phyloP scores from a whole-genome alignment of 208 protist species.

The Trichomonas gallinae region DNA sequence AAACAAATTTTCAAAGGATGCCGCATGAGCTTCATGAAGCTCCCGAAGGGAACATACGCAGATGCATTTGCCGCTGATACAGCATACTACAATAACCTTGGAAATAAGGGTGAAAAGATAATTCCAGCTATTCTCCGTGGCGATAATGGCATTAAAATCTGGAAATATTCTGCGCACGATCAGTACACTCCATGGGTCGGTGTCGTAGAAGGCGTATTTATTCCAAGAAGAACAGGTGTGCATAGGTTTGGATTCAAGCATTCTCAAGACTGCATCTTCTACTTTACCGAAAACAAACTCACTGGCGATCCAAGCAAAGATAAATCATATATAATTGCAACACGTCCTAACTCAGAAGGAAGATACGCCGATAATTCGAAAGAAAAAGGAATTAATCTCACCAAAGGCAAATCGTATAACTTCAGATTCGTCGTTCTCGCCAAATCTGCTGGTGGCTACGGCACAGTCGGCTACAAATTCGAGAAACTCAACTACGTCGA shows the following conservation, averaged over 20 bases:
- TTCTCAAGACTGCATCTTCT: not conserved
- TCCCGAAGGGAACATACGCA: not conserved
- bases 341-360: not conserved
- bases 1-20: not conserved
- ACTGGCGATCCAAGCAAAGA: not conserved
- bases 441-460: not conserved
- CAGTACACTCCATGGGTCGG: not conserved
- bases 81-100: not conserved
- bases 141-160: not conserved
- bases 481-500: not conserved
- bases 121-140: not conserved
- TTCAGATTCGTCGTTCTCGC: not conserved
- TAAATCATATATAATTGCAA: not conserved
- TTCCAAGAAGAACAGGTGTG: not conserved
- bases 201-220: not conserved
- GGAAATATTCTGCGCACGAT: not conserved
- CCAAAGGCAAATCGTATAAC: not conserved
- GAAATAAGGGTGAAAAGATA: no score
- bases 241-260: not conserved
- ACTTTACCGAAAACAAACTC: not conserved
- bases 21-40: not conserved
- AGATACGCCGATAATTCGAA: not conserved
- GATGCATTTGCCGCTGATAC: not conserved
- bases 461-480: not conserved
- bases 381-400: not conserved